Conservation (phyloP, 148 eudicot species). For the Oxyria digyna region DNA sequence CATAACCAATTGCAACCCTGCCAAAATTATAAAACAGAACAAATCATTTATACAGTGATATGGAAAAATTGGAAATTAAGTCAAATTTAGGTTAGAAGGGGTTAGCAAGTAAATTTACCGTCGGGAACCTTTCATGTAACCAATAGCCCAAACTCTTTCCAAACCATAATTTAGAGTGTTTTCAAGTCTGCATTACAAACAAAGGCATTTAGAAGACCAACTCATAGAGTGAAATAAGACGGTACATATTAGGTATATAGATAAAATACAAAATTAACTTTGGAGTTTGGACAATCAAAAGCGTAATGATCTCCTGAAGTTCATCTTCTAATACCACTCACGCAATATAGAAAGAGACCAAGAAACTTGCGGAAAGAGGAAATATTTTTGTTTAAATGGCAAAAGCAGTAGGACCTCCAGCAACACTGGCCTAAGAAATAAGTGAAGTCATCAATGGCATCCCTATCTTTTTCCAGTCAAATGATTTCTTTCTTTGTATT, state of each 20-base stretch:
- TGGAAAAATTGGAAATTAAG: background rate
- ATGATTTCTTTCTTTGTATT: background rate
- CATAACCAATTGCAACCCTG: conserved; percentile 85
- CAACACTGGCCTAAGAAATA: no score
- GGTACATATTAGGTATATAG: background rate
- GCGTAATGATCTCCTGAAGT: background rate
- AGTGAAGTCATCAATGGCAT: background rate
- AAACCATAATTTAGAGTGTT: conserved; percentile 29
- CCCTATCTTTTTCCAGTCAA: background rate
- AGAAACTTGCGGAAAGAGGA: background rate
- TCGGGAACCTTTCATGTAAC: conserved; percentile 16
- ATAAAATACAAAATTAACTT: background rate
- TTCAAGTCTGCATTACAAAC: conserved; percentile 18
- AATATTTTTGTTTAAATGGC: background rate
- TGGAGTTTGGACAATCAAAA: background rate
- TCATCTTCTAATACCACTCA: background rate
- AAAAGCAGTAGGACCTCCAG: background rate
- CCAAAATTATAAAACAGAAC: background rate
- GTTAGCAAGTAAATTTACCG: conserved; percentile 16
- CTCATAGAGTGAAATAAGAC: background rate
- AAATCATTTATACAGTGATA: background rate
- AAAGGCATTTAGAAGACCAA: background rate
- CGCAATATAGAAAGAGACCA: background rate
- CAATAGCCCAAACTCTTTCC: conserved; percentile 35
- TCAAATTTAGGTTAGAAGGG: background rate